Evolutionary conservation across 1,139 yeast species (phyloP).

Genomic region (Saccharomyces hybrid): DNA sequence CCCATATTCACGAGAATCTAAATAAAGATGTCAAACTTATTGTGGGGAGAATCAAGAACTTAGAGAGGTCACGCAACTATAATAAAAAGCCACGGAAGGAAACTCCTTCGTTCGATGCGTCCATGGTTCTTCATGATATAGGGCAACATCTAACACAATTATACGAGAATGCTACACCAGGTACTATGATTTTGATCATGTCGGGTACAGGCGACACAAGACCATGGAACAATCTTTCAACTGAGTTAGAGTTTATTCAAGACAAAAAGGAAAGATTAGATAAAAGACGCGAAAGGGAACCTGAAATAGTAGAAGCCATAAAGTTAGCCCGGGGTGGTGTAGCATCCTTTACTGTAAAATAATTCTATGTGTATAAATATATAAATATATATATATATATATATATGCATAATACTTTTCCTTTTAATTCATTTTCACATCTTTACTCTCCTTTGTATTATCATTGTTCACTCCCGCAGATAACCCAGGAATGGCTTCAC

Average conservation of each 20-base stretch:
- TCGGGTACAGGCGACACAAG: slow-evolving; percentile 59
- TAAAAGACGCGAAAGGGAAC: slow-evolving; percentile 38
- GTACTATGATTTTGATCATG: slow-evolving; percentile 53
- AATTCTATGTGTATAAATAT: neutral
- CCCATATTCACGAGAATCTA: slow-evolving; percentile 34
- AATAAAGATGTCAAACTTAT: slow-evolving; percentile 39
- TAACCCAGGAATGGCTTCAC: slow-evolving; percentile 46
- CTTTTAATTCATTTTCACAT: slow-evolving; percentile 7
- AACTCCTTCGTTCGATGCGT: slow-evolving; percentile 8
- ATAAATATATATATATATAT: neutral
- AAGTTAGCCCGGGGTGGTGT: slow-evolving; percentile 49
- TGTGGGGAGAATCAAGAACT: slow-evolving; percentile 50
- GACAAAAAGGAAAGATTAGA: slow-evolving; percentile 32
- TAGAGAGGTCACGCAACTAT: slow-evolving; percentile 34
- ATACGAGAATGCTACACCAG: slow-evolving; percentile 47
- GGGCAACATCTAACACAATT: slow-evolving; percentile 43
- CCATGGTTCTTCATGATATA: slow-evolving; percentile 29
- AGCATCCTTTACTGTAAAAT: slow-evolving; percentile 29
- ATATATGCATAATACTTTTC: slow-evolving; percentile 1
- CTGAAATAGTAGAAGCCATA: slow-evolving; percentile 42
- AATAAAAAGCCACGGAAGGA: neutral
- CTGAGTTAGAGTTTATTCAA: slow-evolving; percentile 37
- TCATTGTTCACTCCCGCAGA: slow-evolving; percentile 26
- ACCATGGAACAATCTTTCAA: slow-evolving; percentile 36
- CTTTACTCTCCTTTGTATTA: slow-evolving; percentile 8